Percentiles rank a stretch among this genome's conserved stretches.
phyloP scores from a whole-genome alignment of 768 basidiomycete genomes.

The Tephrocybe sp. region DNA sequence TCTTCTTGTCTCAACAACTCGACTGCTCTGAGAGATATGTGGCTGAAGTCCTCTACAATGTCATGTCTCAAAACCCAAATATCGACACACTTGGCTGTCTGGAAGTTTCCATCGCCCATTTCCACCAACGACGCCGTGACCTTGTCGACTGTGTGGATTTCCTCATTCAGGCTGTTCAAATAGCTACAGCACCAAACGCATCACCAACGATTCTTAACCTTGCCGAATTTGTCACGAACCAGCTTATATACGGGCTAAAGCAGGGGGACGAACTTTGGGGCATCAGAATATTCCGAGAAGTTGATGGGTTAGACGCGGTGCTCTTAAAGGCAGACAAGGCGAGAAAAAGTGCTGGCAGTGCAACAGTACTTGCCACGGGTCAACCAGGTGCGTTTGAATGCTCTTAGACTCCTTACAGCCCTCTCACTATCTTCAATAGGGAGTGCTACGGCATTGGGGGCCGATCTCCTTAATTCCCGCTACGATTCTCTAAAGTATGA shows the following conservation, averaged over 20 bases:
- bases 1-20: slow-evolving; percentile 81
- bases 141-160: slow-evolving; percentile 70
- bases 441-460: slow-evolving; percentile 50
- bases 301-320: slow-evolving; percentile 56
- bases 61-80: slow-evolving; percentile 68
- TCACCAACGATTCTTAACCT: slow-evolving; percentile 52
- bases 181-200: slow-evolving; percentile 42
- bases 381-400: slow-evolving; percentile 46
- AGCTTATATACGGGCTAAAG: slow-evolving; percentile 31
- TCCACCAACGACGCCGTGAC: slow-evolving; percentile 67
- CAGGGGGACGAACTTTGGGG: slow-evolving; percentile 9
- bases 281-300: slow-evolving; percentile 55
- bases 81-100: slow-evolving; percentile 54
- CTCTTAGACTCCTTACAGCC: neutral
- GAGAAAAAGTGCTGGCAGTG: slow-evolving; percentile 61
- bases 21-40: slow-evolving; percentile 80
- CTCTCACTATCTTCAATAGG: slow-evolving; percentile 28
- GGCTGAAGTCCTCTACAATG: slow-evolving; percentile 64
- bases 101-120: slow-evolving; percentile 66
- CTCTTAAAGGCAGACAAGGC: slow-evolving; percentile 56
- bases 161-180: slow-evolving; percentile 64
- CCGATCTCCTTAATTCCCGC: slow-evolving; percentile 65
- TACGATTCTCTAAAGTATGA: slow-evolving; percentile 76
- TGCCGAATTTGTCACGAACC: slow-evolving; percentile 48
- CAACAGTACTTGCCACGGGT: slow-evolving; percentile 54